Conservation (phyloP, 1,284 basidiomycete genomes). For the Chiua sp. region DNA sequence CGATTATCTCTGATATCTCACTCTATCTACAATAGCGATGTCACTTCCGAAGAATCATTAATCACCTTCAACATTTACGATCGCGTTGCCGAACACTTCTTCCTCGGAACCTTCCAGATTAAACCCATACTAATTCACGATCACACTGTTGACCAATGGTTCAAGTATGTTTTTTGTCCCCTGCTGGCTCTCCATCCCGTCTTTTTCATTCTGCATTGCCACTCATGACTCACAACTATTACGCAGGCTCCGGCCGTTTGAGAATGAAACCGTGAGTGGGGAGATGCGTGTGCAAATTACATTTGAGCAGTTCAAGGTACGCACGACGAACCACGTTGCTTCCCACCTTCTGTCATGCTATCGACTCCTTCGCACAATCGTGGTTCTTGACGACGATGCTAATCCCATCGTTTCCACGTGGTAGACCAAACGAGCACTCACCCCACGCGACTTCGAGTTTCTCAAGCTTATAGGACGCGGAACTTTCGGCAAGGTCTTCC, state of each 20-base stretch:
- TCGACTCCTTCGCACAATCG: conserved; percentile 23
- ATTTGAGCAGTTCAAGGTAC: conserved; percentile 89
- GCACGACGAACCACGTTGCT: conserved; percentile 21
- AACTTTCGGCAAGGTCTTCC: conserved; percentile 99
- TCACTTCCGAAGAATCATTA: conserved; percentile 89
- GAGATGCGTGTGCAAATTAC: conserved; percentile 96
- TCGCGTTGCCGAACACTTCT: conserved; percentile 85
- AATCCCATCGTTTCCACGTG: conserved; percentile 15
- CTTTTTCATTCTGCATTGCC: neutral
- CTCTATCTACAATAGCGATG: conserved; percentile 68
- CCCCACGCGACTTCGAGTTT: conserved; percentile 96
- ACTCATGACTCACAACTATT: conserved; percentile 19
- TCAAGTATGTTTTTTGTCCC: conserved; percentile 64
- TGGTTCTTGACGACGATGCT: conserved; percentile 25
- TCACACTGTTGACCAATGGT: conserved; percentile 98
- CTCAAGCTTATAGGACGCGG: conserved; percentile 98
- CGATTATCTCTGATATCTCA: conserved; percentile 22
- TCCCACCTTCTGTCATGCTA: conserved; percentile 28
- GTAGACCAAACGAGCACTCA: conserved; percentile 82
- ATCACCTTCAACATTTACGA: conserved; percentile 95
- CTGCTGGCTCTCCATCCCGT: neutral
- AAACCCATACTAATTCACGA: conserved; percentile 91
- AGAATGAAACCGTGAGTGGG: conserved; percentile 84
- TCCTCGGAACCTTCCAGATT: conserved; percentile 92
- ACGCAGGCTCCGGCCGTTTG: conserved; percentile 74